Evolutionary conservation across 495 filamentous ascomycete species (phyloP), one percentile per base, ranked within the genome.

Genomic region (Amniculicola lignicola): DNA sequence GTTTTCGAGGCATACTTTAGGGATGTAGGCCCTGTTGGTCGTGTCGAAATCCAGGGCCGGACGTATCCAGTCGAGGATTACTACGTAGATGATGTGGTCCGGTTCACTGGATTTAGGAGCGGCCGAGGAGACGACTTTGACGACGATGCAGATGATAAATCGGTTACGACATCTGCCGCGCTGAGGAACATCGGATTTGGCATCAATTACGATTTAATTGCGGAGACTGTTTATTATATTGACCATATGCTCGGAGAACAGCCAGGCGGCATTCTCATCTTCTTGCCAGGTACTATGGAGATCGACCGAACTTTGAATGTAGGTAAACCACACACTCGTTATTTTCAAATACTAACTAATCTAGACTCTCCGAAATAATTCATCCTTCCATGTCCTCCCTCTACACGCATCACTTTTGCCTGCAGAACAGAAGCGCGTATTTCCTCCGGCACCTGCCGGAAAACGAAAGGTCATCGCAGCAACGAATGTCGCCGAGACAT

Each of bases 401-500:
- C 78, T 98, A 12, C 94, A 98, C 70, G 93, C 93, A 7, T 95
- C 92, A 6, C 80, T 98, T 12, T 83, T 88, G 49, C 88, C 92
- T 16, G 76, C 77, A 14, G 91, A 97, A 51, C 93, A 98, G 67
- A 82, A 84, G 15, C 82, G 82, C 38, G 93, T 98, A 3, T 98
- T 98, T 68, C 77, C 80, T 14, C 77, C 73, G 22, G 75, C 93
- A 1, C 90, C 93, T 0, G 69, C 69, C 18, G 90, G 89, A 1
- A 89, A 86, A 70, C 77, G 93, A 19, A 98, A 98, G 72, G 83
- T 98, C 33, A 85, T 98, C 19, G 87, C 88, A 10, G 87, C 93
- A 1, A 98, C 93, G 14, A 98, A 98, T 61, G 92, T 98, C 14
- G 93, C 93, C 2, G 93, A 98, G 67, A 98, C 93, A 0, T 97